Conservation (phyloP, 345 rosid genomes). For the Durio zibethinus region DNA sequence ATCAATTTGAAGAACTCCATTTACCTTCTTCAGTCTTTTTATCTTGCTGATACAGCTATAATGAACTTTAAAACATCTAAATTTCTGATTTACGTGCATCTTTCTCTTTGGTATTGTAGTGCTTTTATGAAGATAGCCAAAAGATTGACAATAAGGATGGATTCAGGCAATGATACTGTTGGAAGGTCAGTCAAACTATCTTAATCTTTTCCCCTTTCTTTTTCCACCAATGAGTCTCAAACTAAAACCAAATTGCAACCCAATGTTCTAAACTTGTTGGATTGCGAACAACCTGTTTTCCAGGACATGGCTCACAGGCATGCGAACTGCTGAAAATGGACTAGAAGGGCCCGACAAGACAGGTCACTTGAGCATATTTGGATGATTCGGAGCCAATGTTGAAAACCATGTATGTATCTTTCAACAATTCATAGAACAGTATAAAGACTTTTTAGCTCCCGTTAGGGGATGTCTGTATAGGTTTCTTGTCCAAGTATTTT, state of each 20-base stretch:
- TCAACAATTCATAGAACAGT: neutral
- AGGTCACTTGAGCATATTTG: conserved; percentile 75
- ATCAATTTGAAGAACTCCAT: neutral
- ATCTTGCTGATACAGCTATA: neutral
- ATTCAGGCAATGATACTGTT: conserved; percentile 36
- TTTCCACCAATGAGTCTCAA: neutral
- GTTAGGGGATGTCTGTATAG: neutral
- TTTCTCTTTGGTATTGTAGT: conserved; percentile 35
- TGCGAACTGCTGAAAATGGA: conserved; percentile 53
- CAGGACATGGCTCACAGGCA: conserved; percentile 71
- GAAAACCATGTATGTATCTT: conserved; percentile 7
- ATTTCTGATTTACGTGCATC: neutral
- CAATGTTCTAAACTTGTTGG: neutral
- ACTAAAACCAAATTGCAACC: neutral
- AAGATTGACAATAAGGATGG: conserved; percentile 69
- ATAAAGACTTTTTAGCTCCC: neutral
- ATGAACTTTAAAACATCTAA: neutral
- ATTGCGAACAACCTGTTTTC: conserved; percentile 3
- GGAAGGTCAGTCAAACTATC: conserved; percentile 51
- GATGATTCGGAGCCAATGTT: conserved; percentile 24
- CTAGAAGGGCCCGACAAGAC: conserved; percentile 58
- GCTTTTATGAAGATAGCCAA: conserved; percentile 62
- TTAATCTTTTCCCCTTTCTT: neutral
- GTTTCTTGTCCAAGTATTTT: neutral
- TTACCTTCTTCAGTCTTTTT: too few relatives aligned